Conservation (phyloP, 108 stramenopile genomes). For the Nannochloropsis gaditana region DNA sequence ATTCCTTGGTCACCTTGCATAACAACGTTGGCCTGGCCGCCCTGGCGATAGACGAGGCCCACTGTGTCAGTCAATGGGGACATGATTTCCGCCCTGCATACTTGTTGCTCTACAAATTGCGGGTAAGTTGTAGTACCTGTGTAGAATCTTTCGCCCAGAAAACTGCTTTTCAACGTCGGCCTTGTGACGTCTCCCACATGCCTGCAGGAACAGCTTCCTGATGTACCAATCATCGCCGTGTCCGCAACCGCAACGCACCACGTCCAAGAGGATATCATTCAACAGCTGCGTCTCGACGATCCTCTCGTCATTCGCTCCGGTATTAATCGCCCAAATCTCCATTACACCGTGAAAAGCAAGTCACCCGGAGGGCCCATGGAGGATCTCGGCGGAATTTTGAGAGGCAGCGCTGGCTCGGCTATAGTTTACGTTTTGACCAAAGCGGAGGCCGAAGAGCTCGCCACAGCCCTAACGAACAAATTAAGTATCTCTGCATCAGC, state of each 20-base stretch:
- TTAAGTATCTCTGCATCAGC: slow-evolving; percentile 61
- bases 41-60: slow-evolving; percentile 46
- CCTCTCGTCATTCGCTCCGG: slow-evolving; percentile 60
- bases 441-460: slow-evolving; percentile 51
- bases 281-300: slow-evolving; percentile 58
- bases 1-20: slow-evolving; percentile 46
- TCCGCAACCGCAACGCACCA: slow-evolving; percentile 50
- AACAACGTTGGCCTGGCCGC: background rate
- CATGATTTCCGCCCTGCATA: slow-evolving; percentile 91
- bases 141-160: background rate
- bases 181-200: no score
- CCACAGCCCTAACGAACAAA: slow-evolving; percentile 40
- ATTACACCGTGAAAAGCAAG: slow-evolving; percentile 67
- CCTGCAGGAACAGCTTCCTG: slow-evolving; percentile 49
- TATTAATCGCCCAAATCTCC: slow-evolving; percentile 92
- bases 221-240: slow-evolving; percentile 52
- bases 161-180: no score
- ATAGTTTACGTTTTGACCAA: slow-evolving; percentile 69
- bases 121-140: slow-evolving; percentile 23
- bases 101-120: slow-evolving; percentile 29
- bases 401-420: slow-evolving; percentile 50
- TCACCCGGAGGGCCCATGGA: slow-evolving; percentile 1
- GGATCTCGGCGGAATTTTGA: background rate
- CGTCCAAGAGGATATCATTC: slow-evolving; percentile 44
- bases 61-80: slow-evolving; percentile 73